Base-by-base conservation (phyloP, 768 basidiomycete genomes). In the Xerocomellus dryophilus region DNA sequence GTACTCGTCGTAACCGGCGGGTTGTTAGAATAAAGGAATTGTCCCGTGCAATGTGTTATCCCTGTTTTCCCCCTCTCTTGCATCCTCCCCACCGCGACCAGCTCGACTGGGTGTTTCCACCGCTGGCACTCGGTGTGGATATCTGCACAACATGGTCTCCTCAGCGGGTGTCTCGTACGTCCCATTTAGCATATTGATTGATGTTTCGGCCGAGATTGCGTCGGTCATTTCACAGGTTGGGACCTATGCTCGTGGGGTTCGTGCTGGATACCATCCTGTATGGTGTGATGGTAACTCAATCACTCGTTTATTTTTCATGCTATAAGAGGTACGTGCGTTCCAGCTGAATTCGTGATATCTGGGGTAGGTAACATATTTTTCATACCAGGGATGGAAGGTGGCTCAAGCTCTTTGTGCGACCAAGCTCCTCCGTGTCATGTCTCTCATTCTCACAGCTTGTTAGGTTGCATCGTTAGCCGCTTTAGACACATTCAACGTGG, bases 221-320 rank as follows among this genome's bases (percentile, higher is more conserved):
- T 44, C 15, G 44, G 12, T 38, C 27, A 14, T 12, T 36, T 53
- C 21, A 17, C 56, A 73, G 68, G 29, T 60, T 68, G 46, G 74
- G 74, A 6, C 74, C 74, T 2, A 59, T 71, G 43, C 66, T 75
- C 44, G 51, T 69, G 35, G 74, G 74, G 36, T 59, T 71, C 31
- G 60, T 71, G 39, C 59, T 74, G 43, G 72, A 75, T 56, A 54
- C 67, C 23, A 62, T 71, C 32, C 52, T 76, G 43, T 73, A 64
- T 51, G 74, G 74, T 29, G 63, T 64, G 3, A 62, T 74, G 58
- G 48, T 72, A 31, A 65, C 62, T 36, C 75, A 76, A 60, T 64
- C 65, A 0, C 71, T 68, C 58, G 40, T 73, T 43, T 67, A 69
- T 41, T 66, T 63, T 40, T 65, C 66, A 5, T 64, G 55, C 35